phyloP scores from a whole-genome alignment of 2,329 filamentous ascomycete genomes.

The Aspergillus arachidicola region DNA sequence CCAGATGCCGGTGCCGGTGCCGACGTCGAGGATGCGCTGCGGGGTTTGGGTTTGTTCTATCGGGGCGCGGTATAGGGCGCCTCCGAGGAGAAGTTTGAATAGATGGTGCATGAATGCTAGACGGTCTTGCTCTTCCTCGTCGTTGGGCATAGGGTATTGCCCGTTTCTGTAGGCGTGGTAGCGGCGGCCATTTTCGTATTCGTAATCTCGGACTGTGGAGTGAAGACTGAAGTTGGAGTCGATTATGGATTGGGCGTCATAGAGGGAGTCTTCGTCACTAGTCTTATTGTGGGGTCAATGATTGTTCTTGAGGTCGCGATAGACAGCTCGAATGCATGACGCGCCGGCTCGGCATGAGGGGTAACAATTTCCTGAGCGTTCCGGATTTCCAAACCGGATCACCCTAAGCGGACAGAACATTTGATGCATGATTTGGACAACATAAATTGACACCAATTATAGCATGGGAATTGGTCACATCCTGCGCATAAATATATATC shows the following conservation, averaged over 20 bases:
- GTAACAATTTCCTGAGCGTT: neutral
- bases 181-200: slow-evolving; percentile 46
- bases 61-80: slow-evolving; percentile 43
- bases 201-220: slow-evolving; percentile 42
- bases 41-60: slow-evolving; percentile 25
- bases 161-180: slow-evolving; percentile 48
- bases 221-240: slow-evolving; percentile 45
- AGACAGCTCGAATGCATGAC: slow-evolving; percentile 1
- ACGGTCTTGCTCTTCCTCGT: slow-evolving; percentile 48
- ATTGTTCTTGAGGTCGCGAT: slow-evolving; percentile 3
- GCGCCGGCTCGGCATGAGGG: neutral
- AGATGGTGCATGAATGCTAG: slow-evolving; percentile 45
- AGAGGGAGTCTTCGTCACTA: slow-evolving; percentile 39
- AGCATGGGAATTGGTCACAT: neutral
- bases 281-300: slow-evolving; percentile 24
- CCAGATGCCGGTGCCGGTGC: slow-evolving; percentile 38
- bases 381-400: neutral
- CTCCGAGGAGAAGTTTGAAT: slow-evolving; percentile 38
- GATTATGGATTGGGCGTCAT: slow-evolving; percentile 34
- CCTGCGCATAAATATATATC: neutral
- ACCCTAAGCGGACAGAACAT: neutral
- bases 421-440: neutral
- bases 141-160: slow-evolving; percentile 47
- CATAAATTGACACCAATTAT: neutral
- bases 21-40: slow-evolving; percentile 35